A percentile compares a stretch with the other conserved stretches of the same genome.
Conservation (phyloP, 2,329 filamentous ascomycete species). For the Clarireedia homoeocarpa region DNA sequence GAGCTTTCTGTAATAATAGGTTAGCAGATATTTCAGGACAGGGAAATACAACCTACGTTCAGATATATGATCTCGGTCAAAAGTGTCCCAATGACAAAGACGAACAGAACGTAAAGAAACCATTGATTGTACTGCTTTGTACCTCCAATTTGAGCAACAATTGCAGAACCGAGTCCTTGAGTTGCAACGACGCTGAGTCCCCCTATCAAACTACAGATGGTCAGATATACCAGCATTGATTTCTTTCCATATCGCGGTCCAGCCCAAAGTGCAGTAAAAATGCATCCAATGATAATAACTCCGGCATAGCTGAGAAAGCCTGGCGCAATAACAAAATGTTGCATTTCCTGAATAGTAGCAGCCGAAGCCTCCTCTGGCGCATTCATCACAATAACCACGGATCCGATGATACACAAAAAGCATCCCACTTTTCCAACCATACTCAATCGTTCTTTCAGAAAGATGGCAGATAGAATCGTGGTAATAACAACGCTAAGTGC, state of each 20-base stretch:
- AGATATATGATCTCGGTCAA: conserved; percentile 91
- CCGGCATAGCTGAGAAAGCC: conserved; percentile 83
- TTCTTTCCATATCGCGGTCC: conserved; percentile 89
- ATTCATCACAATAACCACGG: conserved; percentile 90
- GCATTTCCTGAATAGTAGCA: conserved; percentile 84
- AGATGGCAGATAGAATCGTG: conserved; percentile 85
- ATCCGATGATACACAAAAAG: conserved; percentile 89
- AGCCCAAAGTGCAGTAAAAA: conserved; percentile 68
- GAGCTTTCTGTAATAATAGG: conserved; percentile 67
- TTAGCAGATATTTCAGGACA: no score
- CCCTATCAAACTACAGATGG: conserved; percentile 90
- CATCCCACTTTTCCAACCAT: conserved; percentile 95
- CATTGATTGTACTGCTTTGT: conserved; percentile 90
- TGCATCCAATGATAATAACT: conserved; percentile 66
- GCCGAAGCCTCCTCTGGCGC: conserved; percentile 82
- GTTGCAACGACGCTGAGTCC: conserved; percentile 92
- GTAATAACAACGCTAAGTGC: conserved; percentile 89
- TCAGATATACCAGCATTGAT: conserved; percentile 96
- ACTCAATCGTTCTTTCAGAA: conserved; percentile 89
- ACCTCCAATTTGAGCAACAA: conserved; percentile 77
- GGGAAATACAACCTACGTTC: conserved; percentile 58
- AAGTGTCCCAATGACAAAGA: conserved; percentile 84
- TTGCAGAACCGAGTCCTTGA: conserved; percentile 84
- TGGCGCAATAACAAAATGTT: conserved; percentile 75
- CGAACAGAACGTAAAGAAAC: conserved; percentile 88